Conservation (phyloP, 208 protist species). For the Trypanosoma cruzi region DNA sequence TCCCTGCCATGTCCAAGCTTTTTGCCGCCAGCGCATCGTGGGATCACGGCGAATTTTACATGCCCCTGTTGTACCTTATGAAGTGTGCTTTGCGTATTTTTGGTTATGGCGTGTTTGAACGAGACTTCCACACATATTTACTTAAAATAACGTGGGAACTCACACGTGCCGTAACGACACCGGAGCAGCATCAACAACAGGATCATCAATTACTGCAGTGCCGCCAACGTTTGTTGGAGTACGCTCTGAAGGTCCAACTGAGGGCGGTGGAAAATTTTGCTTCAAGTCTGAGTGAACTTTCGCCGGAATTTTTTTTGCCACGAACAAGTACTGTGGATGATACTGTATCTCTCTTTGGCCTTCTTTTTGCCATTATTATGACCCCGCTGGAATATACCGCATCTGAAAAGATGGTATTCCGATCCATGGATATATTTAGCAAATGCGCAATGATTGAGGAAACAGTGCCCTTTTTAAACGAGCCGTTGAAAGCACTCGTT, state of each 20-base stretch:
- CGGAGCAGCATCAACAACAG: constrained; percentile 4
- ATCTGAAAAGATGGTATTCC: constrained; percentile 68
- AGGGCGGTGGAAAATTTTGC: constrained; percentile 55
- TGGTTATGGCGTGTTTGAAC: constrained; percentile 67
- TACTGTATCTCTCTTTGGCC: constrained; percentile 17
- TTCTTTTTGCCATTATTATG: constrained; percentile 40
- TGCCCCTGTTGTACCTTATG: constrained; percentile 59
- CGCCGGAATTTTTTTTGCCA: constrained; percentile 42
- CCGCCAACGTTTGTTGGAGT: constrained; percentile 61
- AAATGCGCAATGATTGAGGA: constrained; percentile 49
- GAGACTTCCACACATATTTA: constrained; percentile 57
- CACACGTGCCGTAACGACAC: constrained; percentile 10
- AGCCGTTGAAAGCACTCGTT: constrained; percentile 26
- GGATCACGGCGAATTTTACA: constrained; percentile 33
- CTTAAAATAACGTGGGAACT: constrained; percentile 53
- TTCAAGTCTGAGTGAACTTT: constrained; percentile 38
- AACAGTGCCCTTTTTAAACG: constrained; percentile 41
- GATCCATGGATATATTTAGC: constrained; percentile 53
- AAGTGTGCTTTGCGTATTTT: constrained; percentile 81
- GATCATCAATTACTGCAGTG: constrained; percentile 16
- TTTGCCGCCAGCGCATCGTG: constrained; percentile 38
- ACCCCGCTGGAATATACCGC: constrained; percentile 25
- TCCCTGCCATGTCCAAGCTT: constrained; percentile 48
- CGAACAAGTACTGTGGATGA: background rate
- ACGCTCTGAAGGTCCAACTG: constrained; percentile 65